Evolutionary conservation across 2,329 filamentous ascomycete species (phyloP).

Genomic region (Incumbomyces lentus): DNA sequence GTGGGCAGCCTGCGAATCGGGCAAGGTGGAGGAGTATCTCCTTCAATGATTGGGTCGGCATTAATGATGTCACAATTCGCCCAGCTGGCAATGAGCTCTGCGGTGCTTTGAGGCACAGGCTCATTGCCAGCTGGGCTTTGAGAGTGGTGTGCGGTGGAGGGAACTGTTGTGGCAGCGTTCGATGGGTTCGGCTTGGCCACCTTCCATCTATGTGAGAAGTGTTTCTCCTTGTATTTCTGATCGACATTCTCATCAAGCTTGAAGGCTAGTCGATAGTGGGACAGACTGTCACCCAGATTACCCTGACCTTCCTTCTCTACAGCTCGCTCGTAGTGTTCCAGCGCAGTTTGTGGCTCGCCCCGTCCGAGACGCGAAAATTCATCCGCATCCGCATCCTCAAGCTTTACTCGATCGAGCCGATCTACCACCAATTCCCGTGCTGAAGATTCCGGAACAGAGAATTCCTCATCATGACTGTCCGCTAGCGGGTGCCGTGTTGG

Average conservation of each 20-base stretch:
- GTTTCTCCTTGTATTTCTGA: constrained; percentile 77
- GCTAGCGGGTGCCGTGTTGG: constrained; percentile 31
- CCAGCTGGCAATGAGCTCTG: constrained; percentile 68
- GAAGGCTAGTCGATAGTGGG: constrained; percentile 82
- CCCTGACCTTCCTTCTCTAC: constrained; percentile 81
- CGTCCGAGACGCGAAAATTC: constrained; percentile 25
- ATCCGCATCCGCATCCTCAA: constrained; percentile 29
- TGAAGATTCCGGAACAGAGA: constrained; percentile 9
- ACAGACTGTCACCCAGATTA: constrained; percentile 77
- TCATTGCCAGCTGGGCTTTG: constrained; percentile 33
- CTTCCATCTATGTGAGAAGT: constrained; percentile 61
- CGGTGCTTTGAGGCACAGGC: constrained; percentile 39
- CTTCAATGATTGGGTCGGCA: constrained; percentile 58
- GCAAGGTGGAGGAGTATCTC: constrained; percentile 63
- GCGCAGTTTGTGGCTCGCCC: constrained; percentile 57
- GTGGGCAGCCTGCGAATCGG: constrained; percentile 68
- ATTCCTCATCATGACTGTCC: constrained; percentile 29
- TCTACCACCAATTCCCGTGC: constrained; percentile 23
- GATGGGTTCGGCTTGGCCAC: constrained; percentile 32
- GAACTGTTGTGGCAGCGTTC: constrained; percentile 42
- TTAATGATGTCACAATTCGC: constrained; percentile 57
- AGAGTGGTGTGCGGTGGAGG: constrained; percentile 48
- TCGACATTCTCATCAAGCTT: constrained; percentile 78
- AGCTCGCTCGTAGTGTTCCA: constrained; percentile 88
- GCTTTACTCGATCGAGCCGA: constrained; percentile 27